Percentiles rank a stretch among this genome's conserved stretches.
phyloP scores from a whole-genome alignment of 2,329 filamentous ascomycete genomes.

The Rasamsonia emersonii region DNA sequence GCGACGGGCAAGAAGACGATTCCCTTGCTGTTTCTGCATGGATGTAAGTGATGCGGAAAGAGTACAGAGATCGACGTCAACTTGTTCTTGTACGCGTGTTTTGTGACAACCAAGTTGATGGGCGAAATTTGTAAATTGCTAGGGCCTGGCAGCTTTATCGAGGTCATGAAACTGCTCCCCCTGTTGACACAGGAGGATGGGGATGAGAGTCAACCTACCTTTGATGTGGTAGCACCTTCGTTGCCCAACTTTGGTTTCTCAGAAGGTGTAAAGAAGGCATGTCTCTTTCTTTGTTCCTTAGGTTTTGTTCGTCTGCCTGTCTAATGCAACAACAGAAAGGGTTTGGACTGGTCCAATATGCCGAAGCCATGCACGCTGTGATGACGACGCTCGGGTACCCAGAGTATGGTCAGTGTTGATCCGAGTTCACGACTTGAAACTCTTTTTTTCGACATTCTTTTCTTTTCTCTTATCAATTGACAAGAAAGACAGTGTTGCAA shows the following conservation, averaged over 20 bases:
- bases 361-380: slow-evolving; percentile 56
- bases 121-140: no score
- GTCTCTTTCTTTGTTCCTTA: no score
- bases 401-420: slow-evolving; percentile 41
- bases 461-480: background rate
- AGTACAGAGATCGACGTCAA: no score
- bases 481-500: slow-evolving; percentile 44
- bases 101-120: slow-evolving; percentile 18
- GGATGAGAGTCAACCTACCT: slow-evolving; percentile 33
- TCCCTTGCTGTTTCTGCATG: slow-evolving; percentile 60
- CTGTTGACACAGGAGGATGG: slow-evolving; percentile 29
- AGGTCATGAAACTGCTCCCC: slow-evolving; percentile 55
- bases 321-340: no score
- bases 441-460: background rate
- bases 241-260: slow-evolving; percentile 51
- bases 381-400: slow-evolving; percentile 61
- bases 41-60: slow-evolving; percentile 45
- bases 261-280: slow-evolving; percentile 30
- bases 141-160: slow-evolving; percentile 60
- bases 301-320: no score
- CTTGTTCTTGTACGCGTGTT: no score
- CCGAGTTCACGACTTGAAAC: no score
- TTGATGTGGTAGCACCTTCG: slow-evolving; percentile 46
- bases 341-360: slow-evolving; percentile 53
- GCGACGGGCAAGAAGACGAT: slow-evolving; percentile 42